These are phyloP conservation scores for Magnolia kwangsiensis DNA, from an alignment of 164 flowering plant species.

Conservation along the genomic window DNA sequence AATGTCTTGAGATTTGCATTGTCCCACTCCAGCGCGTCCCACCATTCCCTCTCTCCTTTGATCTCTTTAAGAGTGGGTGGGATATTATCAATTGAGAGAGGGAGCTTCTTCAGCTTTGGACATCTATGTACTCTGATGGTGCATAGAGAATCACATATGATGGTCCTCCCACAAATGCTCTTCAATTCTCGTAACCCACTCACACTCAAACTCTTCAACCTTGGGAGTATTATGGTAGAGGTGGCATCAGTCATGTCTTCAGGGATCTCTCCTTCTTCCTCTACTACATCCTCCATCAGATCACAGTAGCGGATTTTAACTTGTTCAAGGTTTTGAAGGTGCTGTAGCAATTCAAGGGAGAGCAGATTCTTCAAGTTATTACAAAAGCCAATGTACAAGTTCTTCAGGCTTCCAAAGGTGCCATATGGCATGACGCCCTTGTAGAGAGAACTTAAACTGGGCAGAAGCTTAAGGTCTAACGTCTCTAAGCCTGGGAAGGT, in stretches of 20 bases:
- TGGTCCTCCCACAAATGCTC: background rate
- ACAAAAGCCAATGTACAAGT: background rate
- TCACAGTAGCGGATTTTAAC: background rate
- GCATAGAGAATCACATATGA: conserved; percentile 1
- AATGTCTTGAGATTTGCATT: background rate
- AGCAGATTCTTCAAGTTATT: conserved; percentile 1
- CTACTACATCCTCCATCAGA: conserved; percentile 4
- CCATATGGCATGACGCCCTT: conserved; percentile 1
- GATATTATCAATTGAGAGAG: background rate
- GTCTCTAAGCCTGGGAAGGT: background rate
- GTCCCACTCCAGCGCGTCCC: conserved; percentile 3
- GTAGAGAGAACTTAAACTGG: background rate
- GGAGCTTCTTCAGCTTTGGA: conserved; percentile 1
- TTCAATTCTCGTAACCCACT: background rate
- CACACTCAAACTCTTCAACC: background rate
- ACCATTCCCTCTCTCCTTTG: conserved; percentile 5
- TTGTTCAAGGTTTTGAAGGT: conserved; percentile 10
- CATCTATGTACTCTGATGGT: background rate
- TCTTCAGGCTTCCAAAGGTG: conserved; percentile 1
- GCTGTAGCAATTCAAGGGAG: background rate
- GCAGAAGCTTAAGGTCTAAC: background rate
- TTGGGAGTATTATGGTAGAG: background rate
- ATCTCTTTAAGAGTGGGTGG: background rate
- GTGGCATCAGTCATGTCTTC: background rate
- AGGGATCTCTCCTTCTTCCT: background rate